Evolutionary conservation across 176 grass and related monocot species (phyloP).

Genomic region (Rhipidocladum racemiflorum): DNA sequence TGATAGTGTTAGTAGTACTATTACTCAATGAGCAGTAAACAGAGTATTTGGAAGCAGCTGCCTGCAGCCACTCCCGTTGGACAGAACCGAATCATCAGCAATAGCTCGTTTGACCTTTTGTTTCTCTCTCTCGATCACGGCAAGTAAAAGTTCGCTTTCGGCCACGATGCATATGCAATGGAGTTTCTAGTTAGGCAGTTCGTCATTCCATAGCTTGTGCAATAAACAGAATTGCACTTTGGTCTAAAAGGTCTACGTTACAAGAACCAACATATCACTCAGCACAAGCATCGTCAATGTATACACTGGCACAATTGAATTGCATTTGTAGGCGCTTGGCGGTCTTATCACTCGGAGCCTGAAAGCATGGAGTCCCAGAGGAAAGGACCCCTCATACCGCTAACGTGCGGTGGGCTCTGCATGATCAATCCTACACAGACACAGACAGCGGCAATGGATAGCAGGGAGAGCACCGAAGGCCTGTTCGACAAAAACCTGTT

Average conservation of each 20-base stretch:
- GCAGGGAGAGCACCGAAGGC: slow-evolving; percentile 56
- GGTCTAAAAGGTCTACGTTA: neutral
- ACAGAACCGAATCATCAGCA: neutral
- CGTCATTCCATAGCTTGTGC: neutral
- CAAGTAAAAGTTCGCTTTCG: neutral
- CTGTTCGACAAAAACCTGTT: slow-evolving; percentile 58
- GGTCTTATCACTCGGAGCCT: slow-evolving; percentile 51
- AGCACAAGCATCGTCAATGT: neutral
- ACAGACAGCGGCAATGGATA: slow-evolving; percentile 75
- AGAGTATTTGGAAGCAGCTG: neutral
- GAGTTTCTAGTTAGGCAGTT: neutral
- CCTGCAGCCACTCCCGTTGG: neutral
- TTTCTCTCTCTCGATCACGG: neutral
- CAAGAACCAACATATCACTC: neutral
- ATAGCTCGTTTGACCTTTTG: neutral
- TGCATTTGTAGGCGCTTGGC: neutral
- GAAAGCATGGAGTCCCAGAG: slow-evolving; percentile 52
- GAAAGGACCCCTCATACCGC: slow-evolving; percentile 50
- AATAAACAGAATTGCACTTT: neutral
- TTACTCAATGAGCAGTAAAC: no score
- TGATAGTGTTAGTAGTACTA: neutral
- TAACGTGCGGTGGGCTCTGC: slow-evolving; percentile 54
- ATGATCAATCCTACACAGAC: slow-evolving; percentile 78
- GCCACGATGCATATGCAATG: neutral
- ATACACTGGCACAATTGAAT: neutral